phyloP scores from a whole-genome alignment of 768 basidiomycete species.

The Tricholoma furcatifolium region DNA sequence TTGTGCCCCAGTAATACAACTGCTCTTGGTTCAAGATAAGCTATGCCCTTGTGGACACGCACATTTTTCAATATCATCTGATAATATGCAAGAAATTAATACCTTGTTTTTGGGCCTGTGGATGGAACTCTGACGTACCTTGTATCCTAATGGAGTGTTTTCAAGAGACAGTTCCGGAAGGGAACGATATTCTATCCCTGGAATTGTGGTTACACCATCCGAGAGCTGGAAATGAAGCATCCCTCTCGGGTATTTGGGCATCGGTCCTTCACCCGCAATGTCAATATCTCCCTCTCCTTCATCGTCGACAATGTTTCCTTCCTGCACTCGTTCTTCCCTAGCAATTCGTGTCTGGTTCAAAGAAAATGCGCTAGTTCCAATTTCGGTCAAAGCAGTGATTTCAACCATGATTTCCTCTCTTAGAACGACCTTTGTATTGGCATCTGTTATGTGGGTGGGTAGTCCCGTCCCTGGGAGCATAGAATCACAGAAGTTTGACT shows the following conservation, averaged over 20 bases:
- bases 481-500: conserved; percentile 72
- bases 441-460: conserved; percentile 38
- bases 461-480: conserved; percentile 72
- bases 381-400: conserved; percentile 75
- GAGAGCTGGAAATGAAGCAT: conserved; percentile 76
- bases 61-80: conserved; percentile 75
- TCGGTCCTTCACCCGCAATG: conserved; percentile 66
- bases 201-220: conserved; percentile 69
- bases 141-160: conserved; percentile 77
- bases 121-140: conserved; percentile 45
- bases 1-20: conserved; percentile 59
- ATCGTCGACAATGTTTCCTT: conserved; percentile 40
- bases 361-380: conserved; percentile 80
- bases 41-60: conserved; percentile 64
- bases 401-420: conserved; percentile 68
- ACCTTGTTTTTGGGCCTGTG: not conserved
- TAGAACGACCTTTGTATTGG: conserved; percentile 33
- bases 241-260: conserved; percentile 79
- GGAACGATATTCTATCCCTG: conserved; percentile 76
- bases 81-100: conserved; percentile 1
- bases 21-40: conserved; percentile 72
- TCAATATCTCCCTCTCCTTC: conserved; percentile 57
- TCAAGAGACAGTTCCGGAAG: conserved; percentile 69
- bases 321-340: conserved; percentile 60
- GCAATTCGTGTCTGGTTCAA: conserved; percentile 69